These are phyloP conservation scores for Schizochytrium sp. DNA, from an alignment of 108 stramenopile species.

Conservation along the genomic window DNA sequence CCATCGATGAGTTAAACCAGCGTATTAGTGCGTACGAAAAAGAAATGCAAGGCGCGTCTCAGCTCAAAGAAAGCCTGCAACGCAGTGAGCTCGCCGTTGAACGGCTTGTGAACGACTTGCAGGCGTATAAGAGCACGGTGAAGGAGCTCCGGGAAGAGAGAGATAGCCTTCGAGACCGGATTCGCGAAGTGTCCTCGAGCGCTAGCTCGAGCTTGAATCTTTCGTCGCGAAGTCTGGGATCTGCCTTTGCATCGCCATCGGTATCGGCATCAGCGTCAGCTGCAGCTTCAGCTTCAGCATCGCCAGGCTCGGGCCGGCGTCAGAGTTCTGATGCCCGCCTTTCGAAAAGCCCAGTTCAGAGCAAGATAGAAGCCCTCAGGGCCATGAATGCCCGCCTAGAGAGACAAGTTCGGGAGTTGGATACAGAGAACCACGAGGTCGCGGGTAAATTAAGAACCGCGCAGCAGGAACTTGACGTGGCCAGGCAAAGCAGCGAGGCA, in stretches of 20 bases:
- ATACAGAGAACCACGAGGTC: background rate
- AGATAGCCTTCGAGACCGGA: background rate
- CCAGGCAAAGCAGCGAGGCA: background rate
- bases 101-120: background rate
- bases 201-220: background rate
- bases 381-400: background rate
- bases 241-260: background rate
- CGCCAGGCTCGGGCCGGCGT: too few species aligned
- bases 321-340: too few species aligned
- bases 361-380: background rate
- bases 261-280: too few species aligned
- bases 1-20: background rate
- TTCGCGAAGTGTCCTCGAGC: background rate
- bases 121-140: background rate
- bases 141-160: background rate
- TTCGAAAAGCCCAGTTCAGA: background rate
- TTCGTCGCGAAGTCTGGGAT: background rate
- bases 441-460: background rate
- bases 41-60: background rate
- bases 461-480: background rate
- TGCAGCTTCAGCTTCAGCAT: too few species aligned
- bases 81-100: background rate
- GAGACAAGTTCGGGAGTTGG: background rate
- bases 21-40: background rate
- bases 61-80: background rate